Evolutionary conservation across 2,329 filamentous ascomycete genomes (phyloP).

Genomic region (Neofusicoccum sp.): DNA sequence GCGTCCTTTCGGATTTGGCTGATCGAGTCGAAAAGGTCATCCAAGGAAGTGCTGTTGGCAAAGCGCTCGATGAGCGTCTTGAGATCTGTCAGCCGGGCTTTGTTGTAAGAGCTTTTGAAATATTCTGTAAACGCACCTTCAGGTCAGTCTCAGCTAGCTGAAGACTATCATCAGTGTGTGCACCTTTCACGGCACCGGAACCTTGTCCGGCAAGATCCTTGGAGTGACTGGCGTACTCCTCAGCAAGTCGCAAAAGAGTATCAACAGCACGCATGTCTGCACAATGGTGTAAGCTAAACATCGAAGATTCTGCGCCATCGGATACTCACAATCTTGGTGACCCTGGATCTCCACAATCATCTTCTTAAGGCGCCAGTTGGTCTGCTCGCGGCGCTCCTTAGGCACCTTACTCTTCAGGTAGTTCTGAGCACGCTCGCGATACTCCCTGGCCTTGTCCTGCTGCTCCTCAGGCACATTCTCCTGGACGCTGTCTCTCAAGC

Average conservation of each 20-base stretch:
- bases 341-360: slow-evolving; percentile 96
- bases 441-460: slow-evolving; percentile 34
- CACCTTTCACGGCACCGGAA: slow-evolving; percentile 68
- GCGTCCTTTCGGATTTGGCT: slow-evolving; percentile 84
- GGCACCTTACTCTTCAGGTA: slow-evolving; percentile 88
- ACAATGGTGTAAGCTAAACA: slow-evolving; percentile 26
- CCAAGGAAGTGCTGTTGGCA: slow-evolving; percentile 86
- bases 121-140: slow-evolving; percentile 56
- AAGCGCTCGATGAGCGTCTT: slow-evolving; percentile 89
- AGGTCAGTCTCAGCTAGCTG: slow-evolving; percentile 74
- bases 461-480: slow-evolving; percentile 65
- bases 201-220: slow-evolving; percentile 63
- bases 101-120: slow-evolving; percentile 27
- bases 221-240: slow-evolving; percentile 78
- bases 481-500: slow-evolving; percentile 56
- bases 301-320: not conserved
- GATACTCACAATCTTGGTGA: slow-evolving; percentile 75
- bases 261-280: slow-evolving; percentile 81
- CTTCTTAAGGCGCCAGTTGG: slow-evolving; percentile 92
- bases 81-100: slow-evolving; percentile 50
- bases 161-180: slow-evolving; percentile 63
- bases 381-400: slow-evolving; percentile 87
- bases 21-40: slow-evolving; percentile 82
- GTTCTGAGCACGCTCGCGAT: slow-evolving; percentile 57
- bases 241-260: slow-evolving; percentile 78